These are phyloP conservation scores for Diplodia corticola DNA, from an alignment of 2,329 filamentous ascomycete species.

Conservation along the genomic window DNA sequence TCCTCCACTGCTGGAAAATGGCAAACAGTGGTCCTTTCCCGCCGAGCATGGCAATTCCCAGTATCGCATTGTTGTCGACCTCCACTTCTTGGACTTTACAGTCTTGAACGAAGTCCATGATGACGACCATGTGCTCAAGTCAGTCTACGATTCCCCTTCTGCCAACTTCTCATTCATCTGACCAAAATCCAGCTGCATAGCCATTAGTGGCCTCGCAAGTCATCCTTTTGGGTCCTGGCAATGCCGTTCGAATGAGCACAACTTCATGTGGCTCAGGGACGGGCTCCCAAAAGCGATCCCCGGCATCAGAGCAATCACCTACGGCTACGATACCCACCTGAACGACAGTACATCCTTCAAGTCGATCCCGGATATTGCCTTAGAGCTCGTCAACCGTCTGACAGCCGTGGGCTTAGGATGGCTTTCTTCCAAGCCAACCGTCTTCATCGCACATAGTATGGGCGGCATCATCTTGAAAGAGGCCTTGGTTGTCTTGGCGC, in stretches of 20 bases:
- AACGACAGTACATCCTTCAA: background rate
- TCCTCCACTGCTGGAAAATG: background rate
- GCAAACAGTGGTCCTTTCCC: background rate
- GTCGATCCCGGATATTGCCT: background rate
- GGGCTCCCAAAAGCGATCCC: background rate
- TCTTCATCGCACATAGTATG: background rate
- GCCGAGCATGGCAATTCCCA: background rate
- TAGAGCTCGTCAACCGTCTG: background rate
- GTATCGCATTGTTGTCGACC: background rate
- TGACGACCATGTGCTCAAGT: background rate
- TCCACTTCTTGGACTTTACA: background rate
- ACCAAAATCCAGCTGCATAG: background rate
- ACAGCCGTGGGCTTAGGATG: background rate
- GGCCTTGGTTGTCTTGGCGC: background rate
- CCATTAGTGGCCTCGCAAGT: background rate
- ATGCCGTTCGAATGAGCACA: background rate
- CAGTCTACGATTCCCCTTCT: background rate
- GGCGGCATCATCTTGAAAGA: background rate
- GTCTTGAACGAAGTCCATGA: background rate
- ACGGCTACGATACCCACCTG: background rate
- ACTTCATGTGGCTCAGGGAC: conserved; percentile 5
- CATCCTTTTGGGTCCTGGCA: background rate
- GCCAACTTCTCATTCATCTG: background rate
- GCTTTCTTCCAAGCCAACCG: background rate
- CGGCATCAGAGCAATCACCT: background rate